Evolutionary conservation across 805 yeast species (phyloP).

Genomic region (Starmera amethionina): DNA sequence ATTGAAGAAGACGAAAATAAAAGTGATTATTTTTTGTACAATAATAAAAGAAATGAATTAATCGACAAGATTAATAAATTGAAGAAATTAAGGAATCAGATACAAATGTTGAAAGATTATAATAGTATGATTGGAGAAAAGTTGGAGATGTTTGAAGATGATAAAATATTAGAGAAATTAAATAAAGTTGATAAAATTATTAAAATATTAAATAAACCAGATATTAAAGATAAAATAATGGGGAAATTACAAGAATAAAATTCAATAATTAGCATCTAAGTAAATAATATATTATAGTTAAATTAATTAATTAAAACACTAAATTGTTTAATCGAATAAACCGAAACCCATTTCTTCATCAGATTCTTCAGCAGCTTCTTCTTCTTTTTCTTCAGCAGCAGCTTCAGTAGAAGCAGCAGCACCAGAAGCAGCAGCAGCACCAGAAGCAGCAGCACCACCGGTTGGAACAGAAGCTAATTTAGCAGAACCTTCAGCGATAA

Average conservation of each 20-base stretch:
- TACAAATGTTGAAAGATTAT: conserved; percentile 3
- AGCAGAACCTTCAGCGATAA: conserved; percentile 72
- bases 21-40: conserved; percentile 4
- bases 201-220: neutral
- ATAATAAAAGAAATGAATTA: conserved; percentile 3
- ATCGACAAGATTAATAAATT: conserved; percentile 3
- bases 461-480: conserved; percentile 76
- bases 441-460: conserved; percentile 69
- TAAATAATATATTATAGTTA: neutral
- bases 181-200: neutral
- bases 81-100: conserved; percentile 4
- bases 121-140: conserved; percentile 5
- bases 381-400: conserved; percentile 41
- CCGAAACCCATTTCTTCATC: conserved; percentile 77
- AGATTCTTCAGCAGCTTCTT: conserved; percentile 40
- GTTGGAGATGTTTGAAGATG: conserved; percentile 8
- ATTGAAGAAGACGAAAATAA: neutral
- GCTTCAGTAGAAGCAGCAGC: conserved; percentile 44
- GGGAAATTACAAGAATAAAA: neutral
- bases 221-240: neutral
- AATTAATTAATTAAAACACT: neutral
- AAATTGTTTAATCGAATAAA: conserved; percentile 43
- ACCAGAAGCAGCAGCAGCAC: conserved; percentile 45
- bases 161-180: neutral
- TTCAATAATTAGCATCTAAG: neutral